Percentiles rank a stretch among this genome's conserved stretches.
These are phyloP conservation scores for Ogataea trehaloabstinens DNA, from an alignment of 805 yeast genomes.

Conservation along the genomic window DNA sequence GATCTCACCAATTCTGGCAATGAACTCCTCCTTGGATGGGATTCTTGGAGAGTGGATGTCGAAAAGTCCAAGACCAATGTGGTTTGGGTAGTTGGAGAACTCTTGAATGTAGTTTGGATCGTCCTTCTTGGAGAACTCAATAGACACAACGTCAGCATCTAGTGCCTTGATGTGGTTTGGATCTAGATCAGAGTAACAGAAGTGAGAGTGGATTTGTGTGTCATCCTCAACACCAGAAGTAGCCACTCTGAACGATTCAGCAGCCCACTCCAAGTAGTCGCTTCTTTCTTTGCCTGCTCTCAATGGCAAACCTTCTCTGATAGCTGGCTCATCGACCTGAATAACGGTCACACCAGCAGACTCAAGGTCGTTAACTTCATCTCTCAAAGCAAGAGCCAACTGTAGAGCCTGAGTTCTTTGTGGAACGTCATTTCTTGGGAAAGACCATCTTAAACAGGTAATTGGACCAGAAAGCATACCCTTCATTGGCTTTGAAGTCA, in stretches of 20 bases:
- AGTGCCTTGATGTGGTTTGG: conserved; percentile 99
- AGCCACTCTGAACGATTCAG: conserved; percentile 98
- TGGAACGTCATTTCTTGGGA: conserved; percentile 98
- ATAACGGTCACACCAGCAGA: conserved; percentile 97
- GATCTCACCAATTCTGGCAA: conserved; percentile 89
- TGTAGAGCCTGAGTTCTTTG: conserved; percentile 93
- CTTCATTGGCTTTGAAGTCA: conserved; percentile 94
- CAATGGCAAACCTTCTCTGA: conserved; percentile 99
- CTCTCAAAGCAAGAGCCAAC: conserved; percentile 96
- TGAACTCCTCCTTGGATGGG: conserved; percentile 96
- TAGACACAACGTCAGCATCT: conserved; percentile 99
- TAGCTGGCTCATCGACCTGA: conserved; percentile 99
- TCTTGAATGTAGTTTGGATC: conserved; percentile 97
- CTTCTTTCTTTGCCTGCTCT: conserved; percentile 97
- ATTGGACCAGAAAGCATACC: conserved; percentile 99
- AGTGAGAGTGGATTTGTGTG: conserved; percentile 99
- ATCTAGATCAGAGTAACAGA: conserved; percentile 99
- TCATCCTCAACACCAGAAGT: conserved; percentile 94
- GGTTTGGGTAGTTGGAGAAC: conserved; percentile 98
- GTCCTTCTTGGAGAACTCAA: conserved; percentile 99
- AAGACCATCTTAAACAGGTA: conserved; percentile 99
- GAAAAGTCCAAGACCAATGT: conserved; percentile 98
- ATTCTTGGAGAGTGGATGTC: conserved; percentile 99
- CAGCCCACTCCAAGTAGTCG: conserved; percentile 97
- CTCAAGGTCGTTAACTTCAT: conserved; percentile 97